Evolutionary conservation across 2,329 filamentous ascomycete genomes (phyloP), one percentile per base, ranked within the genome.

Genomic region (Neonectria ditissima): DNA sequence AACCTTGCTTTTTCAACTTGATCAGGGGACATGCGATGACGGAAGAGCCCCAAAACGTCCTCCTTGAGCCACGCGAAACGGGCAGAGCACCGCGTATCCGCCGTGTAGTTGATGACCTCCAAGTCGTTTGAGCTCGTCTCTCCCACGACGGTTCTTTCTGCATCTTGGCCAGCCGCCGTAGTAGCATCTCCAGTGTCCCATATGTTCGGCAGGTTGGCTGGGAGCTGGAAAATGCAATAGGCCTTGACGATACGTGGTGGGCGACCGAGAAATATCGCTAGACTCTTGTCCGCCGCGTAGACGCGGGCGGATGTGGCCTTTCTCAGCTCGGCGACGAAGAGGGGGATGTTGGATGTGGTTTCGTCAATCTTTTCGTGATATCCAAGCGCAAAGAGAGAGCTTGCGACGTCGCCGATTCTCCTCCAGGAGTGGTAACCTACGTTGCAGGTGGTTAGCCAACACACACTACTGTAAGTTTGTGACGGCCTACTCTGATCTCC

Each of bases 231-330:
- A 11, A 18, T 30, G 43, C 60, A 63, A 16, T 59, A 53, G 1
- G 51, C 45, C 20, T 55, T 55, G 20, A 44, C 41, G 48, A 84
- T 80, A 3, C 82, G 76, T 5, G 82, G 81, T 5, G 83, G 83
- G 4, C 83, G 75, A 4, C 83, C 82, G 20, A 84, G 77, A 56
- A 85, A 65, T 2, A 67, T 53, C 2, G 63, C 55, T 26, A 63
- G 69, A 39, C 77, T 80, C 59, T 84, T 85, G 60, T 84, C 83
- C 6, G 77, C 78, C 14, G 79, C 78, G 59, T 82, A 85, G 6
- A 78, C 76, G 2, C 78, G 75, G 7, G 78, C 79, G 62, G 84
- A 83, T 8, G 77, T 78, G 7, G 74, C 71, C 58, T 76, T 76
- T 24, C 81, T 74, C 60, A 83, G 75, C 52, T 81, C 75, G 0